Conservation (phyloP, 805 yeast genomes). For the Starmerella potacharoeniae region DNA sequence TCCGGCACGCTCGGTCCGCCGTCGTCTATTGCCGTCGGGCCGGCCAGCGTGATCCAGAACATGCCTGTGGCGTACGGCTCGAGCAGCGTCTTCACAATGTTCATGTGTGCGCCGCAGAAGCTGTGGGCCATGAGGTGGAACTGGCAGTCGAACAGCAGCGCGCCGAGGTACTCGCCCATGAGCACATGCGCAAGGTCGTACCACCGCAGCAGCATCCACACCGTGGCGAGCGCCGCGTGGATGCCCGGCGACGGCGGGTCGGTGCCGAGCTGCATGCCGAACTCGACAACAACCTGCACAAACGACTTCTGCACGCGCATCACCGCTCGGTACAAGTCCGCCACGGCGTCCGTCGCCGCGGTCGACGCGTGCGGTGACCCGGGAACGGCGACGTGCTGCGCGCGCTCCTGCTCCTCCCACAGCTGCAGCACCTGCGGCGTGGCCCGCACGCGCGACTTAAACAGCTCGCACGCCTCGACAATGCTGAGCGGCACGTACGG, state of each 20-base stretch:
- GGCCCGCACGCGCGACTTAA: conserved; percentile 49
- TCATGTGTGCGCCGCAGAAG: conserved; percentile 23
- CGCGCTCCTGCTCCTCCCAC: conserved; percentile 57
- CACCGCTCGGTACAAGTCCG: conserved; percentile 42
- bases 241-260: conserved; percentile 14
- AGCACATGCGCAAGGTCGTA: conserved; percentile 65
- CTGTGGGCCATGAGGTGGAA: conserved; percentile 35
- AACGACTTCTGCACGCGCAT: conserved; percentile 52
- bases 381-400: conserved; percentile 24
- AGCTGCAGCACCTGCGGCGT: conserved; percentile 60
- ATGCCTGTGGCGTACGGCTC: conserved; percentile 4
- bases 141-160: conserved; percentile 64
- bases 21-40: background rate
- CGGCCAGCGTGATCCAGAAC: background rate
- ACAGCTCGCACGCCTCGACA: conserved; percentile 63
- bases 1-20: conserved; percentile 7
- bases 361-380: conserved; percentile 14
- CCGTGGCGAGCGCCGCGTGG: conserved; percentile 16
- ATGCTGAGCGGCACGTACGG: conserved; percentile 57
- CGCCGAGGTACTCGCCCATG: conserved; percentile 63
- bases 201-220: conserved; percentile 51
- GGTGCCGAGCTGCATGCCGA: conserved; percentile 31
- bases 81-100: conserved; percentile 15
- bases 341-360: conserved; percentile 42
- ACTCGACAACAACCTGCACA: conserved; percentile 50